Conservation (phyloP, 768 basidiomycete genomes). For the Podaxis rugospora region DNA sequence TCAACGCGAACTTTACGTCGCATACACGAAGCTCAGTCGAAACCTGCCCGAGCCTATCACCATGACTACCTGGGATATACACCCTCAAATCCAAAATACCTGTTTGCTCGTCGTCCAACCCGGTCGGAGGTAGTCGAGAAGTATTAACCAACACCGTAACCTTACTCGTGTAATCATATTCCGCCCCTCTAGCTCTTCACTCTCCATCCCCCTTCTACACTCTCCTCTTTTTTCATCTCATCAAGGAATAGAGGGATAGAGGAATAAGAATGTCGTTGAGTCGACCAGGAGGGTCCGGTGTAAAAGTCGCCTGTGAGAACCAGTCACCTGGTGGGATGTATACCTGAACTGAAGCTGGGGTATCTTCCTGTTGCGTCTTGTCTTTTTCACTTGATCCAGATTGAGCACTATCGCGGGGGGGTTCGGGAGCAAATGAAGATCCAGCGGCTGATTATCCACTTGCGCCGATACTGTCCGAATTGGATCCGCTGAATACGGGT, state of each 20-base stretch:
- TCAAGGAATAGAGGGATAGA: slow-evolving; percentile 21
- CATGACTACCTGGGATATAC: slow-evolving; percentile 1
- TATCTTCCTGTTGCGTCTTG: neutral
- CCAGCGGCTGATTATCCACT: neutral
- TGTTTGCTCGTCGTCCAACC: neutral
- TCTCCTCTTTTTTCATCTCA: neutral
- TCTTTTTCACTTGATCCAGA: neutral
- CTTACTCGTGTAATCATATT: slow-evolving; percentile 1
- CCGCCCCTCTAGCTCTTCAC: neutral
- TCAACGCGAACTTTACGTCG: neutral
- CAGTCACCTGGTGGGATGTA: slow-evolving; percentile 28
- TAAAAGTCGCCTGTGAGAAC: slow-evolving; percentile 25
- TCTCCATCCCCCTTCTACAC: neutral
- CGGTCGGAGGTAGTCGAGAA: neutral
- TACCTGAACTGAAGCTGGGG: slow-evolving; percentile 17
- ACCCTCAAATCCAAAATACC: neutral
- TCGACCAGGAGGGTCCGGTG: slow-evolving; percentile 23
- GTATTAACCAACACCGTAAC: slow-evolving; percentile 3
- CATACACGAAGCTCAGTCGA: neutral
- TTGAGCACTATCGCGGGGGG: neutral
- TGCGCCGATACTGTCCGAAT: slow-evolving; percentile 12
- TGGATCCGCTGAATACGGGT: slow-evolving; percentile 23
- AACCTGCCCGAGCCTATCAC: neutral
- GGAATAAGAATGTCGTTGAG: slow-evolving; percentile 23
- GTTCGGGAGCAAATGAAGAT: neutral